Evolutionary conservation across 1,284 basidiomycete genomes (phyloP).

Genomic region (Lignosus rhinocerotis): DNA sequence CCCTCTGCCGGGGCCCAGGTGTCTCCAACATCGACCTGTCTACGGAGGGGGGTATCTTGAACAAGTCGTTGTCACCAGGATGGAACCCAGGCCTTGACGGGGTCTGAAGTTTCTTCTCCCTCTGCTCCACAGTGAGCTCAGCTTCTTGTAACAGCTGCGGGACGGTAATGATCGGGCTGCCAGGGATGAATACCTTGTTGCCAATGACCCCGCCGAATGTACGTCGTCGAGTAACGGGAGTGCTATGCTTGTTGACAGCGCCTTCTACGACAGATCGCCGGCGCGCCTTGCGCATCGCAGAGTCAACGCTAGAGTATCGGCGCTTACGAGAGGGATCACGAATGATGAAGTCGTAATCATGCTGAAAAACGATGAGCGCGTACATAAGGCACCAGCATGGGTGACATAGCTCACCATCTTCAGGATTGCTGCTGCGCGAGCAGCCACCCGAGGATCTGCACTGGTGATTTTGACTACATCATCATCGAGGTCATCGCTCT

Average conservation of each 20-base stretch:
- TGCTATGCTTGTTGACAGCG: constrained; percentile 38
- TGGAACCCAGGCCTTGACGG: constrained; percentile 11
- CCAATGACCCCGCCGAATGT: constrained; percentile 49
- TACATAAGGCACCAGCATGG: background rate
- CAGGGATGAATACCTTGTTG: constrained; percentile 55
- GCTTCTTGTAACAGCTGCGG: constrained; percentile 59
- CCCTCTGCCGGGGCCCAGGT: constrained; percentile 18
- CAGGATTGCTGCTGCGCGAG: constrained; percentile 86
- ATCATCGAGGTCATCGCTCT: constrained; percentile 45
- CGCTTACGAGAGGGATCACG: constrained; percentile 32
- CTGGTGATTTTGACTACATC: constrained; percentile 76
- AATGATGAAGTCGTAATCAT: constrained; percentile 82
- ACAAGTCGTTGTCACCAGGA: constrained; percentile 5
- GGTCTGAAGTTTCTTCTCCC: constrained; percentile 21
- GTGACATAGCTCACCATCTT: constrained; percentile 58
- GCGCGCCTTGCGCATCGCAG: constrained; percentile 37
- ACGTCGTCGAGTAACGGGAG: constrained; percentile 32
- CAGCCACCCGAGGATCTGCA: constrained; percentile 79
- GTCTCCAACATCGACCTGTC: constrained; percentile 16
- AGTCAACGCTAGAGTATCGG: constrained; percentile 34
- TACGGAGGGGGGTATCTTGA: constrained; percentile 11
- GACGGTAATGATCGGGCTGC: constrained; percentile 52
- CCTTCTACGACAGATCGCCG: constrained; percentile 36
- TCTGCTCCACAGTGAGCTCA: constrained; percentile 48
- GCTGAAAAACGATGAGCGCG: constrained; percentile 40